Base-by-base conservation (phyloP, 306 rosid species). In the Notholithocarpus densiflorus region DNA sequence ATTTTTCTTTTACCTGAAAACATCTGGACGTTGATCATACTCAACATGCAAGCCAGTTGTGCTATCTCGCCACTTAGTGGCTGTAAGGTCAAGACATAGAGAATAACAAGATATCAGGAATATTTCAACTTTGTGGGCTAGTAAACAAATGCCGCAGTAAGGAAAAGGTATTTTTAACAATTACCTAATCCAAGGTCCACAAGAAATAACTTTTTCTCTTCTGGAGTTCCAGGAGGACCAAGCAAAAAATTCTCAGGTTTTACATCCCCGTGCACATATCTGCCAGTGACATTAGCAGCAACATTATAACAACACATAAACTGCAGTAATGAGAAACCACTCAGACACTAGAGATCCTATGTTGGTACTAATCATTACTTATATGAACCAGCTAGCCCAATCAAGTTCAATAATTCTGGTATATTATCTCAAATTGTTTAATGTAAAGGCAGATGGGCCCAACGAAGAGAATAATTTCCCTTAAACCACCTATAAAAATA, bases 201-300 rank as follows among this genome's bases (percentile, higher is more conserved):
- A 72, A 94, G 85, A 81, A 89, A 94, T 82, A 92, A 69, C 75
- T 52, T 92, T 78, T 94, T 94, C 82, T 94, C 97, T 37, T 94
- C 94, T 26, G 90, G 82, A 75, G 94, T 85, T 75, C 97, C 96
- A 27, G 92, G 89, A 77, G 93, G 81, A 52, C 97, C 98, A 66
- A 94, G 97, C 87, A 94, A 88, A 88, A 94, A 92, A 87, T 94
- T 94, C 85, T 94, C 97, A 9, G 98, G 97, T 88, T 94, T 94
- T 72, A 94, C 97, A 81, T 94, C 98, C 70, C 97, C 97, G 74
- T 94, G 98, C 60, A 94, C 93, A 84, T 90, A 94, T 84, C 98
- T 94, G 89, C 77, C 72, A 68, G n/a, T 68, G 51, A 34, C n/a
- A 68, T 32, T 48, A 68, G 72, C 52, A 68, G 26, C 51, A 34